These are phyloP conservation scores for Geopyxis carbonaria DNA, from an alignment of 495 filamentous ascomycete genomes.

Conservation along the genomic window DNA sequence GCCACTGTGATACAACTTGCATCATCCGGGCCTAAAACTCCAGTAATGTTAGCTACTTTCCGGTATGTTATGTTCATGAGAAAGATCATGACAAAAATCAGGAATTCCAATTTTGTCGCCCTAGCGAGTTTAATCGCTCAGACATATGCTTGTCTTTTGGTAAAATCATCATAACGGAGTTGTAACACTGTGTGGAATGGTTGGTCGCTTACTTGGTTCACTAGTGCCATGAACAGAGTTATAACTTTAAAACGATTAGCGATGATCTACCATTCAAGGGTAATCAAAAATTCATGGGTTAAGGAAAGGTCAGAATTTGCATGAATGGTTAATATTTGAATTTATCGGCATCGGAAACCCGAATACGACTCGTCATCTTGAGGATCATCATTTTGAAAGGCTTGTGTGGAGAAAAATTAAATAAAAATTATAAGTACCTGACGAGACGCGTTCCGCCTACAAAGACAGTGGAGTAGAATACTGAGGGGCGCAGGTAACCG, in stretches of 20 bases:
- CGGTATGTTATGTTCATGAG: conserved; percentile 3
- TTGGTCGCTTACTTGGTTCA: background rate
- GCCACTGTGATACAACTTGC: background rate
- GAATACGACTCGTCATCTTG: conserved; percentile 82
- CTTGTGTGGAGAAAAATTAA: no score
- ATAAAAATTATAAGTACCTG: no score
- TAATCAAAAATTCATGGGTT: conserved; percentile 5
- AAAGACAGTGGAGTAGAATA: no score
- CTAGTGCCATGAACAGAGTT: background rate
- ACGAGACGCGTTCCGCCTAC: no score
- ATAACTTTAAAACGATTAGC: conserved; percentile 9
- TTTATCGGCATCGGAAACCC: conserved; percentile 65
- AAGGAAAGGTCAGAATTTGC: conserved; percentile 33
- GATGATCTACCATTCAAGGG: background rate
- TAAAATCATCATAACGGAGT: conserved; percentile 42
- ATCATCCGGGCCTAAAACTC: background rate
- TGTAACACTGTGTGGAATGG: background rate
- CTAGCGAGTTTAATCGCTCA: conserved; percentile 43
- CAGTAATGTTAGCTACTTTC: background rate
- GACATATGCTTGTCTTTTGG: conserved; percentile 80
- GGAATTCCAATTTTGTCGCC: conserved; percentile 38
- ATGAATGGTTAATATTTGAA: conserved; percentile 59
- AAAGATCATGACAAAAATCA: conserved; percentile 3
- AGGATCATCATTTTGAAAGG: conserved; percentile 56
- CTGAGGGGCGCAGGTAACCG: no score